Evolutionary conservation across 495 filamentous ascomycete species (phyloP), one percentile per base, ranked within the genome.

Genomic region (Bathelium albidoporum): DNA sequence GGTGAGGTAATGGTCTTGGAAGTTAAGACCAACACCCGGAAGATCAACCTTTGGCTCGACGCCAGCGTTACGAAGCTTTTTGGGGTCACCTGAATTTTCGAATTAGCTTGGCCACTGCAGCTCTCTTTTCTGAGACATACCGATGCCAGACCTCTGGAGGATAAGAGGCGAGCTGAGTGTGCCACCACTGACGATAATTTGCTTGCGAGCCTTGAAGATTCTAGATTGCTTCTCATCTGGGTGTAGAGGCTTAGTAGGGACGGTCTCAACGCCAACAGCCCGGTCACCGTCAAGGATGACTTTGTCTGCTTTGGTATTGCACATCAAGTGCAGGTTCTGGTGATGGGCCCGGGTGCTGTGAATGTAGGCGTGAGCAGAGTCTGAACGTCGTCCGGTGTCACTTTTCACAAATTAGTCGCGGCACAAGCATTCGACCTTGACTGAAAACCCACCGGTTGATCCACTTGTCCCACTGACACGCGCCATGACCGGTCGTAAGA

Each of bases 1-100:
- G 1, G 87, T 90, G 34, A 94, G 81, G 71, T 94, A 90, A 66
- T 93, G 89, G 73, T 91, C 88, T 71, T 91, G 89, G 81, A 90
- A 91, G 74, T 91, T 91, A 32, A 86, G 79, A 62, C 88, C 89
- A 59, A 93, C 88, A 41, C 89, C 89, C 0, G 89, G 89, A n/a
- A 91, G 83, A 67, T 93, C 81, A 62, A 91, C 82, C 18, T 89
- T 75, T 20, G 87, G 87, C 75, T 74, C 74, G 65, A 91, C 85
- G 11, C 89, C 87, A 31, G 79, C 87, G 39, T 78, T 78, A 62
- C 81, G 83, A 24, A 93, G 80, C 74, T 89, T 91, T 72, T 86
- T 79, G n/a, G 88, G 82, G 73, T 91, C 84, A 68, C 68, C 68
- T 64, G 22, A 41, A 32, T 58, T n/a, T 58, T 26, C 20, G 49